Base-by-base conservation (phyloP, 1,284 basidiomycete species). In the Leccinum fuscescens region DNA sequence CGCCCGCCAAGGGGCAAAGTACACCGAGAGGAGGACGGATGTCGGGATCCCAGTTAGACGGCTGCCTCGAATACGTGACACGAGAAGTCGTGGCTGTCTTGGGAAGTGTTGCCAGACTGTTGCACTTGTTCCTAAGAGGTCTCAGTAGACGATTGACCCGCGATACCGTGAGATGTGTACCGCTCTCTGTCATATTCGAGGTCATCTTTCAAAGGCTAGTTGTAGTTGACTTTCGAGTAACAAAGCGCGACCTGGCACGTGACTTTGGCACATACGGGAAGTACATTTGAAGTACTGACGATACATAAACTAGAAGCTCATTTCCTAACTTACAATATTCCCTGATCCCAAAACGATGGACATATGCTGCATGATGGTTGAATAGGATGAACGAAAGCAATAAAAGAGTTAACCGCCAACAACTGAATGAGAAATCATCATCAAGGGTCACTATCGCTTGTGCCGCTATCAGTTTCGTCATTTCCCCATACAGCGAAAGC, bases 401-500 rank as follows among this genome's bases (percentile, higher is more conserved):
- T 27, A 14, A 60, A n/a, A 6, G 24, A 15, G n/a, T 31, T 22
- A 54, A 27, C 39, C 42, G 6, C 31, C 35, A 24, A 37, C 22
- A 55, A 20, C 33, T 20, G 24, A 27, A 17, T 12, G 37, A 46
- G 15, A 31, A 6, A 14, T 11, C 11, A 46, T 29, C 27, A 6
- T 72, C 60, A 74, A 33, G 35, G 65, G 50, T 90, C 89, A 62
- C 81, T 86, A 67, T 91, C 89, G 64, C 89, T 92, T 17, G 89
- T 80, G 67, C 86, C 88, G 68, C 89, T 91, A 67, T 94, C 93
- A 59, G 90, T 93, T 73, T 94, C 93, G 70, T 94, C 93, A 54
- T 91, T 88, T 1, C 91, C 92, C 85, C 86, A 90, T 17, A 90
- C 90, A 57, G 89, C 88, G 67, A 93, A 92, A 42, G 90, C 89